Percentiles rank a stretch among this genome's conserved stretches.
Conservation (phyloP, 2,329 filamentous ascomycete species). For the Botrytis paeoniae region DNA sequence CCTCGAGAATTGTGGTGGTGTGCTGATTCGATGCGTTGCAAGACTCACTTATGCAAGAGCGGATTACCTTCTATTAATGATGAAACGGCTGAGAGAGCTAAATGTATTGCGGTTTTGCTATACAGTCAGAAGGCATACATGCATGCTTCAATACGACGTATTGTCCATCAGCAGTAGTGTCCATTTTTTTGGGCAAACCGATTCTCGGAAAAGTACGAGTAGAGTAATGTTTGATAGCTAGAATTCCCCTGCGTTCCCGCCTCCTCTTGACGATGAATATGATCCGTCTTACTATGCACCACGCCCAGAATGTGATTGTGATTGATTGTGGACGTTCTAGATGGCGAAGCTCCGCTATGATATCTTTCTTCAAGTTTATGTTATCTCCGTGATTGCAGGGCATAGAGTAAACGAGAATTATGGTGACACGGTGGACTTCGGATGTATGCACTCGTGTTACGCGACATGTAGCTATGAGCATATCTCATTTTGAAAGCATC, state of each 20-base stretch:
- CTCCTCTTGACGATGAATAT: not conserved
- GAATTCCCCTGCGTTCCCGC: not conserved
- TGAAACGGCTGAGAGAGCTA: not conserved
- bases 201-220: not conserved
- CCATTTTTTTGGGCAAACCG: not conserved
- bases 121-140: conserved; percentile 1
- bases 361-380: conserved; percentile 9
- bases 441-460: conserved; percentile 17
- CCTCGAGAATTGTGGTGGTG: conserved; percentile 5
- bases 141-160: not conserved
- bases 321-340: conserved; percentile 1
- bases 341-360: conserved; percentile 8
- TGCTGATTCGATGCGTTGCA: conserved; percentile 12
- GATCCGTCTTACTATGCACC: conserved; percentile 8
- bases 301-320: conserved; percentile 17
- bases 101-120: not conserved
- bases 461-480: conserved; percentile 11
- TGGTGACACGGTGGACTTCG: not conserved
- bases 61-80: conserved; percentile 1
- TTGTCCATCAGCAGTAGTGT: not conserved
- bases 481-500: not conserved
- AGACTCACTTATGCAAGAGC: not conserved
- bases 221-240: not conserved
- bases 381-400: conserved; percentile 5
- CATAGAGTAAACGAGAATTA: not conserved